Evolutionary conservation across 106 monocot genomes (phyloP).

Genomic region (Dactylorhiza incarnata): DNA sequence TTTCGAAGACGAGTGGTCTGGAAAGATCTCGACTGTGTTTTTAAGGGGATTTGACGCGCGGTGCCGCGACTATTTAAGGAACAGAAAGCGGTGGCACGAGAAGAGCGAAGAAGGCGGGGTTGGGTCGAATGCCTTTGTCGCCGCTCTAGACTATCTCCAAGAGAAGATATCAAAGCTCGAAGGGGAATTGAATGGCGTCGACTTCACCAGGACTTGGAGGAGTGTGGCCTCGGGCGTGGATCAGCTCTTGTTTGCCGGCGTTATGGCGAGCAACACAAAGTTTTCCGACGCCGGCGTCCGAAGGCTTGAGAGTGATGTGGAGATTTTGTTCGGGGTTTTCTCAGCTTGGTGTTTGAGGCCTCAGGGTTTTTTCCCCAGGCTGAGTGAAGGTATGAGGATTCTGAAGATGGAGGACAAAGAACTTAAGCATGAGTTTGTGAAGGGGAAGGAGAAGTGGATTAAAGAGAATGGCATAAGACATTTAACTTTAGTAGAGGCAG

Average conservation of each 20-base stretch:
- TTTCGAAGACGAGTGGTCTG: constrained; percentile 58
- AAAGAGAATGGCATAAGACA: constrained; percentile 51
- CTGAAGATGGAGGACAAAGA: constrained; percentile 53
- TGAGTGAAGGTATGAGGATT: constrained; percentile 54
- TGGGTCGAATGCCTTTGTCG: constrained; percentile 44
- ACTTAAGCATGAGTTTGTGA: constrained; percentile 22
- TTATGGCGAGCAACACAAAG: constrained; percentile 44
- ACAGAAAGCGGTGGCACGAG: constrained; percentile 90
- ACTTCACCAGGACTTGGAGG: constrained; percentile 76
- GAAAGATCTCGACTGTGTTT: constrained; percentile 64
- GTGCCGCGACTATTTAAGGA: constrained; percentile 74
- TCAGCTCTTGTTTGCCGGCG: constrained; percentile 41
- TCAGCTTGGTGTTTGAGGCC: constrained; percentile 83
- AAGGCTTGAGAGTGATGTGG: constrained; percentile 52
- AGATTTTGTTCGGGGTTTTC: constrained; percentile 60
- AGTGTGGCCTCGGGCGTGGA: constrained; percentile 60
- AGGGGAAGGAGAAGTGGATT: constrained; percentile 46
- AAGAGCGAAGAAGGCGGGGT: constrained; percentile 33
- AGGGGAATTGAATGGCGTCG: constrained; percentile 44
- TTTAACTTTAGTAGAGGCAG: constrained; percentile 52
- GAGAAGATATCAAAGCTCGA: constrained; percentile 58
- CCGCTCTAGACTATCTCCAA: constrained; percentile 74
- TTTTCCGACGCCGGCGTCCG: constrained; percentile 53
- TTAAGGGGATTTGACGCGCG: constrained; percentile 79
- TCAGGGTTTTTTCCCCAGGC: constrained; percentile 66